A percentile compares a stretch with the other conserved stretches of the same genome.
Conservation (phyloP, 1,139 yeast genomes). For the Waltiozyma sp. region DNA sequence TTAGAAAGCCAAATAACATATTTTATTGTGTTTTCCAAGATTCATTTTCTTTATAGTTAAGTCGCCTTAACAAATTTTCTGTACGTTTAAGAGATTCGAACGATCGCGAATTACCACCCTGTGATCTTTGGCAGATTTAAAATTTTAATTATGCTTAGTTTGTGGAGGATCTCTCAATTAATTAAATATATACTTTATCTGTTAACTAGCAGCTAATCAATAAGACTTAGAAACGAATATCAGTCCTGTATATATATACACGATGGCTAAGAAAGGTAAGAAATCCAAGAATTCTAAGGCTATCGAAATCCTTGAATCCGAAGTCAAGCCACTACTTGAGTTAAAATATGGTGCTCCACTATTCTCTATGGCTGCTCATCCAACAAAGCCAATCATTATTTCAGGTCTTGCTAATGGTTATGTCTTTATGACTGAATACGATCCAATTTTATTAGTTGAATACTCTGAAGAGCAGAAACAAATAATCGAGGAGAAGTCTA, state of each 20-base stretch:
- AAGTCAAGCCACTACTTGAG: slow-evolving; percentile 36
- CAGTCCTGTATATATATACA: background rate
- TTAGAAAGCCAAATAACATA: too few species aligned
- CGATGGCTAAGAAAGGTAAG: slow-evolving; percentile 4
- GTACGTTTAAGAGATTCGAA: background rate
- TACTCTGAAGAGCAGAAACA: slow-evolving; percentile 15
- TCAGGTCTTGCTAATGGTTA: slow-evolving; percentile 79
- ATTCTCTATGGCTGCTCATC: slow-evolving; percentile 75
- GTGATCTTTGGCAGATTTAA: background rate
- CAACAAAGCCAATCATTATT: slow-evolving; percentile 50
- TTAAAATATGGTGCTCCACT: slow-evolving; percentile 48
- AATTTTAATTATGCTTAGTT: background rate
- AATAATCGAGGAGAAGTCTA: slow-evolving; percentile 18
- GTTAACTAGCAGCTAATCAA: too few species aligned
- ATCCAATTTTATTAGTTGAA: slow-evolving; percentile 34
- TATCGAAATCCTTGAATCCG: slow-evolving; percentile 8
- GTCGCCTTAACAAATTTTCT: background rate
- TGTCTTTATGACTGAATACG: slow-evolving; percentile 45
- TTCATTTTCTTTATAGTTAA: too few species aligned
- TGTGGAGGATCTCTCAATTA: too few species aligned
- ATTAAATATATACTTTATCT: too few species aligned
- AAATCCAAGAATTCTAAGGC: slow-evolving; percentile 7
- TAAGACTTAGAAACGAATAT: too few species aligned
- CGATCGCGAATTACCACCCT: background rate
- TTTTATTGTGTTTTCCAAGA: too few species aligned